Evolutionary conservation across 2,329 filamentous ascomycete species (phyloP), one percentile per base, ranked within the genome.

Genomic region (Aureobasidium sp.): DNA sequence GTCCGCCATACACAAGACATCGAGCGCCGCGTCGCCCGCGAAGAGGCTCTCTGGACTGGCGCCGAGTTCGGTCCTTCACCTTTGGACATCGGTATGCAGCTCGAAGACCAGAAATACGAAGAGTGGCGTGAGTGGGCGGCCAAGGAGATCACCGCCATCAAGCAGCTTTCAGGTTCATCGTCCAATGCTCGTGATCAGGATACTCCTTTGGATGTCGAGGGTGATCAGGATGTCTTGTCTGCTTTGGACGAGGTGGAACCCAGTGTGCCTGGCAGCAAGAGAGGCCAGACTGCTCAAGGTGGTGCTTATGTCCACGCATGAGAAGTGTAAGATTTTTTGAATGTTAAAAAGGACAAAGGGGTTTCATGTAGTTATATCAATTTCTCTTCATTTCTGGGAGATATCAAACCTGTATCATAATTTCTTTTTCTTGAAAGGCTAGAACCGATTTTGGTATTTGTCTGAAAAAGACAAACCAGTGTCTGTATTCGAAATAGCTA

Each of bases 41-140:
- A 99, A 77, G 94, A 99, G 76, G 93, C 94, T 32, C 80, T 86
- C 66, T 84, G 89, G 69, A 87, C 89, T 6, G 94, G 94, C 59
- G 92, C 91, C 56, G 91, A 91, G 80, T 97, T 97, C 73, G 91
- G 91, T 73, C 89, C 87, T 75, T 81, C 84, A 46, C 82, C 84
- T 64, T 73, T 91, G 57, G 87, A 96, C 64, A 80, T 96, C 62
- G 86, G 90, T 67, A 89, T 94, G 85, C 79, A 87, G 65, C 80
- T 96, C 59, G 94, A 99, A 76, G 86, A 95, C 76, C 76, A 82
- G 68, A 80, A 85, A 64, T 96, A 86, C 74, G 90, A 97, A 75
- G 78, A 80, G 65, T 99, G 94, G 94, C 93, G 91, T 81, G 70
- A 71, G 29, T 96, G 91, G 89, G 91, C 91, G 9, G 72, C 74